A percentile compares a stretch with the other conserved stretches of the same genome.
Conservation (phyloP, 768 basidiomycete species). For the Lactarius tabidus region DNA sequence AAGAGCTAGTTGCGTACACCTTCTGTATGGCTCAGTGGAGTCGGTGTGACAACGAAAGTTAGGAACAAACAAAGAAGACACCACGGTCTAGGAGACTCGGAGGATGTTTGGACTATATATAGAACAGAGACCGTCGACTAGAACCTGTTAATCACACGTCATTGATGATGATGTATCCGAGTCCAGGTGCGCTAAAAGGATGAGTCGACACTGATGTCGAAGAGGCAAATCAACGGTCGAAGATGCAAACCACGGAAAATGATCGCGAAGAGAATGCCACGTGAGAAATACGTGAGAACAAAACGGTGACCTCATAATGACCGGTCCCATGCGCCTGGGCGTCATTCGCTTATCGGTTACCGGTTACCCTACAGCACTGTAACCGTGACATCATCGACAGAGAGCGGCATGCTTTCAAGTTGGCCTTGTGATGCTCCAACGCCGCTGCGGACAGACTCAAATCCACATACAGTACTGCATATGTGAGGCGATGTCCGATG, state of each 20-base stretch:
- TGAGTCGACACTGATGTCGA: too few relatives aligned
- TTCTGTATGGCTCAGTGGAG: background rate
- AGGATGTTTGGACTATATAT: background rate
- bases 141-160: background rate
- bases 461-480: too few relatives aligned
- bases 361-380: too few relatives aligned
- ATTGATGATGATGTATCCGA: background rate
- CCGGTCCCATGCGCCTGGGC: too few relatives aligned
- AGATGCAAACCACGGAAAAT: background rate
- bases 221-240: background rate
- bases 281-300: too few relatives aligned
- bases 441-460: background rate
- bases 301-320: too few relatives aligned
- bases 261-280: background rate
- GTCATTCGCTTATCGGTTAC: too few relatives aligned
- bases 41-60: background rate
- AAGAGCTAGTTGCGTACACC: background rate
- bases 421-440: too few relatives aligned
- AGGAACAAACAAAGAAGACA: too few relatives aligned
- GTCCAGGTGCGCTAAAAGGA: background rate
- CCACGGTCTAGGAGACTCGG: too few relatives aligned
- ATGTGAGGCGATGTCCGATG: too few relatives aligned
- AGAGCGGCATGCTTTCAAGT: background rate
- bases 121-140: background rate
- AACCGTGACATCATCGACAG: background rate